Percentiles rank a stretch among this genome's conserved stretches.
Conservation (phyloP, 2,329 filamentous ascomycete genomes). For the Alternaria sp. region DNA sequence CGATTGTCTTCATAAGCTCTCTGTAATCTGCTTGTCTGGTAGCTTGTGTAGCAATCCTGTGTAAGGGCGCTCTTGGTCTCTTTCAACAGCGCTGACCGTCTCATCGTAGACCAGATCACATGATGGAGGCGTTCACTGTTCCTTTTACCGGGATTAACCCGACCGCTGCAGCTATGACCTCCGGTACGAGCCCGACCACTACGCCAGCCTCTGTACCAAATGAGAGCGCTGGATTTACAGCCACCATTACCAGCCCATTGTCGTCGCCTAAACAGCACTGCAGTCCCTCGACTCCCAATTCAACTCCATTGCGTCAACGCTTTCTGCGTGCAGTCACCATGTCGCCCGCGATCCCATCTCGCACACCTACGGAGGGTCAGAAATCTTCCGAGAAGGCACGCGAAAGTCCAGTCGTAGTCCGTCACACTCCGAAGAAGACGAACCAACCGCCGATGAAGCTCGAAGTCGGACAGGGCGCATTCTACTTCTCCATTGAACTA, state of each 20-base stretch:
- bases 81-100: conserved; percentile 1
- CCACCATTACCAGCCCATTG: conserved; percentile 13
- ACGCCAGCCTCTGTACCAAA: conserved; percentile 13
- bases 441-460: conserved; percentile 15
- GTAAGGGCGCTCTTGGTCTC: neutral
- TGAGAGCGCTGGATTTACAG: conserved; percentile 17
- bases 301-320: conserved; percentile 25
- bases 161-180: conserved; percentile 12
- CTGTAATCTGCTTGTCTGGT: neutral
- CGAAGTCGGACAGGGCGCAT: conserved; percentile 31
- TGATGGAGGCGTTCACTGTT: conserved; percentile 23
- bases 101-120: conserved; percentile 13
- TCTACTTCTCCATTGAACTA: conserved; percentile 35
- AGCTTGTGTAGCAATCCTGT: neutral
- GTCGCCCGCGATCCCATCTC: conserved; percentile 28
- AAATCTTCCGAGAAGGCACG: conserved; percentile 5
- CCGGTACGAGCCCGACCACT: conserved; percentile 9
- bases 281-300: conserved; percentile 4
- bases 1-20: conserved; percentile 9
- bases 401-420: conserved; percentile 13
- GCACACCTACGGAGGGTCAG: conserved; percentile 22
- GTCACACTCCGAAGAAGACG: neutral
- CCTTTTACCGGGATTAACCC: neutral
- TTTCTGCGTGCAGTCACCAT: conserved; percentile 30
- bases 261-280: conserved; percentile 13